A percentile compares a stretch with the other conserved stretches of the same genome.
Conservation (phyloP, 257 asterid species). For the Penstemon eatonii region DNA sequence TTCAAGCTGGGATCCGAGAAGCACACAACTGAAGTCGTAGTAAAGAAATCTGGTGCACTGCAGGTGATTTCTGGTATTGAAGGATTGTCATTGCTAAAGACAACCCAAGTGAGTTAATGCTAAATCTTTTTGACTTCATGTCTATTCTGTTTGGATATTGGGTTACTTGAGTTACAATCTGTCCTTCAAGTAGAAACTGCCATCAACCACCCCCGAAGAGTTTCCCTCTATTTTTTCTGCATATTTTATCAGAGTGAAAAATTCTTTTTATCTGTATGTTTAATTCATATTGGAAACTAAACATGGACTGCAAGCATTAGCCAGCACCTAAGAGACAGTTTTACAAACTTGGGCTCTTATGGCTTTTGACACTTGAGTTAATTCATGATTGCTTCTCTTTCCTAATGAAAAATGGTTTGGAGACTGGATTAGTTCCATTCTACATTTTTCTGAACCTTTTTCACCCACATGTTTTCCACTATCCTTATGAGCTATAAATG, state of each 20-base stretch:
- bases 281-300: neutral
- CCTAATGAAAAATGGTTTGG: too few relatives aligned
- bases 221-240: neutral
- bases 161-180: slow-evolving; percentile 16
- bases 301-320: slow-evolving; percentile 3
- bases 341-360: neutral
- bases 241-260: neutral
- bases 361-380: neutral
- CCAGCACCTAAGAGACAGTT: neutral
- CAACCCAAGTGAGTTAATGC: slow-evolving; percentile 72
- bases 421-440: too few relatives aligned
- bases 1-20: slow-evolving; percentile 92
- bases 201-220: neutral
- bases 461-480: too few relatives aligned
- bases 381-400: too few relatives aligned
- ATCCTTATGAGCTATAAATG: too few relatives aligned
- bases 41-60: slow-evolving; percentile 64
- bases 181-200: slow-evolving; percentile 8
- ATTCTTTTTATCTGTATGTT: neutral
- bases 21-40: slow-evolving; percentile 77
- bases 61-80: slow-evolving; percentile 78
- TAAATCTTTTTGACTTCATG: slow-evolving; percentile 11
- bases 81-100: slow-evolving; percentile 80
- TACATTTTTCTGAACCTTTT: too few relatives aligned
- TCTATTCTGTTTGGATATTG: slow-evolving; percentile 2